phyloP scores from a whole-genome alignment of 2,329 filamentous ascomycete genomes.

The Calonectria pteridis region DNA sequence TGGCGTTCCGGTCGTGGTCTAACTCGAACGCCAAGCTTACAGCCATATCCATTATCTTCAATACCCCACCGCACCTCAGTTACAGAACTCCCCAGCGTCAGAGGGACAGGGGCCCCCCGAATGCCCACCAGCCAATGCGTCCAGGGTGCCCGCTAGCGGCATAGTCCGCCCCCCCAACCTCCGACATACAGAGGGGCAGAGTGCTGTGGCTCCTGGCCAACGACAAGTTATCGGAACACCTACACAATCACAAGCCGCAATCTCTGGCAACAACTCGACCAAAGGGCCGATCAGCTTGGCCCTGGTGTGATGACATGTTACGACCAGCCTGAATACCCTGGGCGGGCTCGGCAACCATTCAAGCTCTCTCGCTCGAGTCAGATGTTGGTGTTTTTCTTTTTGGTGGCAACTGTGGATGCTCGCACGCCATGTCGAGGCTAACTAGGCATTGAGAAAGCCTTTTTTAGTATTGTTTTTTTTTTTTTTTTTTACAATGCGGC shows the following conservation, averaged over 20 bases:
- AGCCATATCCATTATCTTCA: slow-evolving; percentile 14
- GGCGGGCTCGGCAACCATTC: not conserved
- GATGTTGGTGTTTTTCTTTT: not conserved
- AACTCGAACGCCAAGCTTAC: slow-evolving; percentile 20
- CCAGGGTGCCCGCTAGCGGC: slow-evolving; percentile 10
- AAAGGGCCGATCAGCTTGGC: not conserved
- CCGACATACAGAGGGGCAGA: not conserved
- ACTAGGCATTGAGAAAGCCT: not conserved
- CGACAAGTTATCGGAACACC: not conserved
- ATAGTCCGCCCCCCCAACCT: slow-evolving; percentile 2
- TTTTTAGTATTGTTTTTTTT: too few relatives aligned
- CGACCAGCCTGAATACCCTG: not conserved
- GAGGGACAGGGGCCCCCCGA: slow-evolving; percentile 18
- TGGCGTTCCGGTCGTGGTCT: not conserved
- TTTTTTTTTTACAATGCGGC: not conserved
- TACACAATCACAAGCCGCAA: not conserved
- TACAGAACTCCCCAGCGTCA: slow-evolving; percentile 22
- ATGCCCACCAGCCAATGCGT: slow-evolving; percentile 15
- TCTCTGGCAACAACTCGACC: not conserved
- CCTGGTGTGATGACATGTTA: not conserved
- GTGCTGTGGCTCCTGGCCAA: not conserved
- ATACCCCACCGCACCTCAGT: slow-evolving; percentile 16
- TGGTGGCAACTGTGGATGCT: not conserved
- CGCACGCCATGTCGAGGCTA: not conserved
- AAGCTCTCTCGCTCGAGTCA: not conserved